Percentiles rank a stretch among this genome's conserved stretches.
Evolutionary conservation across 352 stramenopile genomes (phyloP).

Genomic region (Pythium diclinum): DNA sequence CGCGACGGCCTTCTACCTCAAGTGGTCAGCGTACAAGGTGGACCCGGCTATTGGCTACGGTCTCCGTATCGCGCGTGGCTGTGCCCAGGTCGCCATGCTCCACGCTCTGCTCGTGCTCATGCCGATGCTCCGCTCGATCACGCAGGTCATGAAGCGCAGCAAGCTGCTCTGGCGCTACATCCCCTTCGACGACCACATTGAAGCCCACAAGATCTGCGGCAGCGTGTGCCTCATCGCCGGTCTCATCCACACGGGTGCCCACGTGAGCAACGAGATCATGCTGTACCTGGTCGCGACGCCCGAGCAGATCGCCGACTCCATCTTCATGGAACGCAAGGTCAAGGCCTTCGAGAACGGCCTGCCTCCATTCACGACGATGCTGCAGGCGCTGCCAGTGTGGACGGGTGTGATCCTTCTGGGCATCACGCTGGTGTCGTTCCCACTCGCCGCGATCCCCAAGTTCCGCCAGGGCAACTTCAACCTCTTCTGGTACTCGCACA

Average conservation of each 20-base stretch:
- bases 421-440: constrained; percentile 68
- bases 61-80: constrained; percentile 63
- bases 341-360: constrained; percentile 41
- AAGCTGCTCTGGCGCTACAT: constrained; percentile 67
- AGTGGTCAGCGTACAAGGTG: constrained; percentile 68
- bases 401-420: constrained; percentile 66
- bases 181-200: constrained; percentile 77
- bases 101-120: constrained; percentile 75
- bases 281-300: constrained; percentile 65
- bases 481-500: constrained; percentile 81
- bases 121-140: constrained; percentile 78
- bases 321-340: constrained; percentile 58
- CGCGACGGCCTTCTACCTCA: constrained; percentile 68
- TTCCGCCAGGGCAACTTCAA: constrained; percentile 77
- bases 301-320: constrained; percentile 52
- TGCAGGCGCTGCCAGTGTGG: constrained; percentile 67
- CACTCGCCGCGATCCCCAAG: constrained; percentile 64
- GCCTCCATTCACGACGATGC: constrained; percentile 64
- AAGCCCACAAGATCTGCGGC: constrained; percentile 76
- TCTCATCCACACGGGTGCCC: constrained; percentile 58
- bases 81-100: constrained; percentile 74
- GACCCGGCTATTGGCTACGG: constrained; percentile 75
- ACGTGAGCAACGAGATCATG: constrained; percentile 70
- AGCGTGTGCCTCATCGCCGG: constrained; percentile 52
- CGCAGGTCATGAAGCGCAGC: constrained; percentile 66